Base-by-base conservation (phyloP, 192 early-diverging fungal species). In the Coemansia sp. region DNA sequence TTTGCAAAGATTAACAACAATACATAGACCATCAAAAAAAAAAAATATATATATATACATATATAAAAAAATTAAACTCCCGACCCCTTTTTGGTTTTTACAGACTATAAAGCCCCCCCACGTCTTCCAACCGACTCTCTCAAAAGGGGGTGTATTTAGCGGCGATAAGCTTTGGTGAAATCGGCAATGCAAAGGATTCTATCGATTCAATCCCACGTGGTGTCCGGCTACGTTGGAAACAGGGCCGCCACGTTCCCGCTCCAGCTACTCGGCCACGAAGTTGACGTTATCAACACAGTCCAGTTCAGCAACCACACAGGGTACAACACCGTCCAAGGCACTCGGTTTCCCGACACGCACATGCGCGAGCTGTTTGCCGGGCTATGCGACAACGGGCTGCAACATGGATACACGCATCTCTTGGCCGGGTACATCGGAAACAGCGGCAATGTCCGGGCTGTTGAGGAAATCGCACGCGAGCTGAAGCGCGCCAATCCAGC, bases 281-380 rank as follows among this genome's bases (percentile, higher is more conserved):
- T 98, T 16, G 94, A 96, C 68, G 90, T 93, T 2, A 78, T 96
- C 49, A 95, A 95, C 84, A 93, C 94, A 1, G 94, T 98, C 25
- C 92, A 93, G 71, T 91, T 98, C 69, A 93, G 92, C 57, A 98
- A 98, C 75, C 95, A 98, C 78, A 93, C 90, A 8, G 92, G 92
- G 4, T 96, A 94, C 72, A 89, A 90, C 51, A 79, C 62, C 0
- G 89, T 89, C 67, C 89, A 79, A 8, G 95, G 95, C 7, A 72
- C 87, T 58, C 84, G 87, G 45, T 81, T 90, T 40, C 76, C 84
- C 7, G 87, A 86, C 2, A 67, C 79, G 3, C 85, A 93, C 21
- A 65, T 96, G n/a, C 70, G 83, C 18, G 84, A 86, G 23, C 72
- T 95, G 4, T 86, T 89, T 69, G 83, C 84, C 13, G 94, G 93